Percentiles rank a stretch among this genome's conserved stretches.
Conservation (phyloP, 805 yeast species). For the Ogataea ganodermae region DNA sequence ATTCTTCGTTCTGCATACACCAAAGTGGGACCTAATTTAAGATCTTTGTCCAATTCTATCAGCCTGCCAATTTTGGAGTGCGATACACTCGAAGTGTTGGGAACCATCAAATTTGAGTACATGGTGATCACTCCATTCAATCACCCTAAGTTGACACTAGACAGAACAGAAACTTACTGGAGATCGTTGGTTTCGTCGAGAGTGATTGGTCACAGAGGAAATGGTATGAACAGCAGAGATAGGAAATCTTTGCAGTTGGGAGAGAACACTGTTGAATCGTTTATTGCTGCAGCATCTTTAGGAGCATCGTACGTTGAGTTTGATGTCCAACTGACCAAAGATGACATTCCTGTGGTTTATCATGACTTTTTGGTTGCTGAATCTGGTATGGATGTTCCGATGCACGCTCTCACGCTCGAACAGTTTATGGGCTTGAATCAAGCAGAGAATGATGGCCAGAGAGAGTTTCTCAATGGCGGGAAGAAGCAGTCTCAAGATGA, state of each 20-base stretch:
- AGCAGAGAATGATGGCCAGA: slow-evolving; percentile 15
- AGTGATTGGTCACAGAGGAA: slow-evolving; percentile 94
- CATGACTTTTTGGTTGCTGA: slow-evolving; percentile 95
- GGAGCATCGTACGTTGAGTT: slow-evolving; percentile 97
- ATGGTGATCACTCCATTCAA: slow-evolving; percentile 69
- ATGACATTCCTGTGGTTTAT: slow-evolving; percentile 86
- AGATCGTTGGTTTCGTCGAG: slow-evolving; percentile 83
- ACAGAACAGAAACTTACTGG: slow-evolving; percentile 83
- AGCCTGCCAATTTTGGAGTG: slow-evolving; percentile 78
- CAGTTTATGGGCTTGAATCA: slow-evolving; percentile 70
- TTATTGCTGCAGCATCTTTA: slow-evolving; percentile 92
- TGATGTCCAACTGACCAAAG: slow-evolving; percentile 94
- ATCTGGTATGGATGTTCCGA: slow-evolving; percentile 93
- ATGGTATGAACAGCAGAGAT: slow-evolving; percentile 79
- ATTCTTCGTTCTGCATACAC: slow-evolving; percentile 61
- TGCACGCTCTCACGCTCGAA: slow-evolving; percentile 88
- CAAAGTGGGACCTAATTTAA: slow-evolving; percentile 64
- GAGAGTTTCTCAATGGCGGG: slow-evolving; percentile 8
- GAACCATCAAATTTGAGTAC: slow-evolving; percentile 74
- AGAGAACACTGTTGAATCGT: slow-evolving; percentile 92
- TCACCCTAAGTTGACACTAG: slow-evolving; percentile 68
- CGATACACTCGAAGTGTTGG: slow-evolving; percentile 71
- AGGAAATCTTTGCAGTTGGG: slow-evolving; percentile 86
- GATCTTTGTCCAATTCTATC: slow-evolving; percentile 64
- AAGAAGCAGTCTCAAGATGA: slow-evolving; percentile 33